Conservation (phyloP, 306 rosid species). For the Oxytropis ochrocephala region DNA sequence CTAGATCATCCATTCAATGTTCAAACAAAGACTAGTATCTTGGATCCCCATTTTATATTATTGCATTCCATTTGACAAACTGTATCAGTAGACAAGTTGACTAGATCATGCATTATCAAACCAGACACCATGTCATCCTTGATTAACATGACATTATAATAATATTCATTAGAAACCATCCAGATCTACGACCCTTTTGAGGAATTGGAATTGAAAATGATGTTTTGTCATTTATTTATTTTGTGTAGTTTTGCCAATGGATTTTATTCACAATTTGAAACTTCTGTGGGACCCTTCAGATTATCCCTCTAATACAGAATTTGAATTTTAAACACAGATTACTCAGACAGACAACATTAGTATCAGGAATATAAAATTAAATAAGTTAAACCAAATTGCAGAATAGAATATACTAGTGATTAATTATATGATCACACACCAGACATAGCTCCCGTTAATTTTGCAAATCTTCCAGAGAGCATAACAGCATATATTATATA, state of each 20-base stretch:
- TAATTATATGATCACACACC: constrained; percentile 19
- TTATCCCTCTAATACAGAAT: constrained; percentile 1
- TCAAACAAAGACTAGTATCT: not conserved
- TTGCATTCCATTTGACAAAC: constrained; percentile 13
- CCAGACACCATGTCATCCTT: constrained; percentile 33
- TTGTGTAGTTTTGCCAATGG: constrained; percentile 18
- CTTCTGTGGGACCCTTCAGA: constrained; percentile 13
- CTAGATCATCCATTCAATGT: constrained; percentile 11
- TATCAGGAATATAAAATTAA: not conserved
- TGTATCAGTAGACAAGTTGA: constrained; percentile 49
- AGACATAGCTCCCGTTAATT: constrained; percentile 20
- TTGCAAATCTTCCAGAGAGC: constrained; percentile 13
- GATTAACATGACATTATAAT: constrained; percentile 21
- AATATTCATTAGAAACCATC: constrained; percentile 18
- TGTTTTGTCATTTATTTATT: constrained; percentile 17
- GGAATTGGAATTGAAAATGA: constrained; percentile 18
- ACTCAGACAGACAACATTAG: not conserved
- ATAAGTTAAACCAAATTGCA: not conserved
- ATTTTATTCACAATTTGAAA: constrained; percentile 20
- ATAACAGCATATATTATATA: constrained; percentile 11
- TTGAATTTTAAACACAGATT: constrained; percentile 24
- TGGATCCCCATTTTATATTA: not conserved
- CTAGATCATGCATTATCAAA: constrained; percentile 22
- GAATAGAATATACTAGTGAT: not conserved
- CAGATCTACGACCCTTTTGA: constrained; percentile 39